phyloP scores from a whole-genome alignment of 2,329 filamentous ascomycete genomes.

The Diaporthe batatas region DNA sequence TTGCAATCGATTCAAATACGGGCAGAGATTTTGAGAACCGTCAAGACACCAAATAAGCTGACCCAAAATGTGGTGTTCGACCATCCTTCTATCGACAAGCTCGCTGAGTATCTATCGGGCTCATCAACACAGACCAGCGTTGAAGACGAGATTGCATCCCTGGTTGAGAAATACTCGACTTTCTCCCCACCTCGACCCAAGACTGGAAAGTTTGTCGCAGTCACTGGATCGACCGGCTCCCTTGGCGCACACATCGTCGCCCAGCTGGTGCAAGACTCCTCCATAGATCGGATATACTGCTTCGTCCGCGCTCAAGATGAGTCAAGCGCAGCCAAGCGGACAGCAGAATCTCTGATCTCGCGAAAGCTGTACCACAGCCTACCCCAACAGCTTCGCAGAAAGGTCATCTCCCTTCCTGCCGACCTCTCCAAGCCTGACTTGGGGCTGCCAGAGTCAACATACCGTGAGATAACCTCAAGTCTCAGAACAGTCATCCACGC shows the following conservation, averaged over 20 bases:
- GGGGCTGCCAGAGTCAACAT: constrained; percentile 52
- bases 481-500: constrained; percentile 63
- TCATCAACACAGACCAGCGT: constrained; percentile 48
- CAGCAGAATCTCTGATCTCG: constrained; percentile 32
- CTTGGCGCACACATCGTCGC: constrained; percentile 72
- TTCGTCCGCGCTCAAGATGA: constrained; percentile 60
- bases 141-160: constrained; percentile 51
- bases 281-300: constrained; percentile 66
- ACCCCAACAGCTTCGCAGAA: constrained; percentile 44
- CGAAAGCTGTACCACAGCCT: constrained; percentile 43
- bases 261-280: constrained; percentile 69
- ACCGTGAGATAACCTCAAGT: constrained; percentile 47
- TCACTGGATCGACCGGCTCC: constrained; percentile 77
- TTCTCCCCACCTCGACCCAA: constrained; percentile 43
- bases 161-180: constrained; percentile 60
- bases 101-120: constrained; percentile 58
- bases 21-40: constrained; percentile 63
- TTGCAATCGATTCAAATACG: constrained; percentile 65
- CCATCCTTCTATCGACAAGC: constrained; percentile 60
- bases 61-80: constrained; percentile 72
- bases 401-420: constrained; percentile 55
- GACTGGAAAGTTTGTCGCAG: constrained; percentile 47
- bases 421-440: constrained; percentile 57
- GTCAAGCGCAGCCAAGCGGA: constrained; percentile 44
- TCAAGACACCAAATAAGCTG: constrained; percentile 54